phyloP scores from a whole-genome alignment of 148 eudicot genomes.

The Beta vulgaris region DNA sequence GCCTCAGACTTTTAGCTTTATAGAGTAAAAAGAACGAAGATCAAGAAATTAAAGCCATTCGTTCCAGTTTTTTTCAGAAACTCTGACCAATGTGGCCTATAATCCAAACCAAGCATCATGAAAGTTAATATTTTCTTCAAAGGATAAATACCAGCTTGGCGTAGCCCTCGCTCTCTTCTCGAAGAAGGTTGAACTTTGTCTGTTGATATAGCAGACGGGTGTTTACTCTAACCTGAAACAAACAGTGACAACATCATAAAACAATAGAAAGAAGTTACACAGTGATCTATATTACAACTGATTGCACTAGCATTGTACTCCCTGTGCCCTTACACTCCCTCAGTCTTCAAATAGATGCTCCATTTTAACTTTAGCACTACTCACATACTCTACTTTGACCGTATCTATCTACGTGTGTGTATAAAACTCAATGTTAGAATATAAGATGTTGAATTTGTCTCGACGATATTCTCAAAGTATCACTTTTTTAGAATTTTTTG shows the following conservation, averaged over 20 bases:
- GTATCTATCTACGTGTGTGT: too few species aligned
- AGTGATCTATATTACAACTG: not conserved
- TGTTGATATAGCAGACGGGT: constrained; percentile 97
- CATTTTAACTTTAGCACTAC: too few species aligned
- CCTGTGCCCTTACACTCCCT: too few species aligned
- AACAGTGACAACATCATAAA: constrained; percentile 15
- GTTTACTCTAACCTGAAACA: constrained; percentile 91
- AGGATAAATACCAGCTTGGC: constrained; percentile 81
- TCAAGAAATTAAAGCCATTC: not conserved
- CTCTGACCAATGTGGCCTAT: not conserved
- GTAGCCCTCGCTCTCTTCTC: constrained; percentile 99
- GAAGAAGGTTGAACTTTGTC: constrained; percentile 92
- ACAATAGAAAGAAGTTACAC: constrained; percentile 11
- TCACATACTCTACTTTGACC: too few species aligned
- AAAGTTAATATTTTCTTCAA: not conserved
- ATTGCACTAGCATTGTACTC: too few species aligned
- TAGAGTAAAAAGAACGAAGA: not conserved
- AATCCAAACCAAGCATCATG: not conserved
- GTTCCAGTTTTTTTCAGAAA: not conserved
- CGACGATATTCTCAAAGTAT: too few species aligned
- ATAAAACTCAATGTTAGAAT: too few species aligned
- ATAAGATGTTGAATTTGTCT: too few species aligned
- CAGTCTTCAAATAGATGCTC: too few species aligned
- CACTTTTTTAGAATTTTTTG: too few species aligned
- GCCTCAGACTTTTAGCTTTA: not conserved